phyloP scores from a whole-genome alignment of 2,329 filamentous ascomycete species.

The Thielaviopsis musarum region DNA sequence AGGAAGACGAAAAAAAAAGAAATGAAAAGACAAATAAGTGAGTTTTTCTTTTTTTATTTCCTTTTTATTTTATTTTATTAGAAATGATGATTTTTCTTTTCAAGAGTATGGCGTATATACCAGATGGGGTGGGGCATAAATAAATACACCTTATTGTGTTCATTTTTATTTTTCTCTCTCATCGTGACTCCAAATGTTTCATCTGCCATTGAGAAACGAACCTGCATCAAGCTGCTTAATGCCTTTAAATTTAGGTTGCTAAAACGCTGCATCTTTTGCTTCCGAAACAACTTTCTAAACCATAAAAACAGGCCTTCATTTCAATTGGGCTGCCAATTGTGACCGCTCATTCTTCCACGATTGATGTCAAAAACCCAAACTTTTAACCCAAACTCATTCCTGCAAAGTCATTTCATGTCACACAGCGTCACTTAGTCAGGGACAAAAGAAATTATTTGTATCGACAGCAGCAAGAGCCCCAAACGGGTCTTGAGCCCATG shows the following conservation, averaged over 20 bases:
- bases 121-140: slow-evolving; percentile 1
- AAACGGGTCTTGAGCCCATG: neutral
- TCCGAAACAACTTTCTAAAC: no score
- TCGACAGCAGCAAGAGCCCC: neutral
- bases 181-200: neutral
- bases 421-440: neutral
- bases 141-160: neutral
- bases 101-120: slow-evolving; percentile 4
- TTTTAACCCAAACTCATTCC: no score
- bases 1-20: neutral
- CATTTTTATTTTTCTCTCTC: neutral
- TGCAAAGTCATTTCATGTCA: neutral
- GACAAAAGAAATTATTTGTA: neutral
- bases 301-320: no score
- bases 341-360: no score
- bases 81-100: neutral
- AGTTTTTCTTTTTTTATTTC: neutral
- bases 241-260: no score
- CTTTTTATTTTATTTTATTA: neutral
- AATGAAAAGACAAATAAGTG: neutral
- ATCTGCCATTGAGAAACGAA: neutral
- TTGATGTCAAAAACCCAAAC: no score
- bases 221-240: no score
- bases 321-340: no score
- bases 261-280: no score